These are phyloP conservation scores for Fusarium verticillioides DNA, from an alignment of 2,329 filamentous ascomycete genomes.

Conservation along the genomic window DNA sequence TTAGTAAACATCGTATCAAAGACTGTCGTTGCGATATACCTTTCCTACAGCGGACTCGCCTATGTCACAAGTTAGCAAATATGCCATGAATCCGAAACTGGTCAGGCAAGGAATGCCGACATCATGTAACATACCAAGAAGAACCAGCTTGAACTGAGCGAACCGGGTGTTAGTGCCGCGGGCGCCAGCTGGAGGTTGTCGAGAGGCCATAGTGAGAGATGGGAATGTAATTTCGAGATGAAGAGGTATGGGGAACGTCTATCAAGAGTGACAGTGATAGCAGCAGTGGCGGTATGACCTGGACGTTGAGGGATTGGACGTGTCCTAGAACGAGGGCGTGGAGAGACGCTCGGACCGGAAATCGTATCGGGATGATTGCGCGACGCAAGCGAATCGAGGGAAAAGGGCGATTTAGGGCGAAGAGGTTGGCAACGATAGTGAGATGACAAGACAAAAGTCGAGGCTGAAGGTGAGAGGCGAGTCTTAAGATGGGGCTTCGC, in stretches of 20 bases:
- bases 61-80: conserved; percentile 59
- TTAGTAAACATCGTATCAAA: conserved; percentile 32
- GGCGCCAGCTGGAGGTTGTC: conserved; percentile 73
- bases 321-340: conserved; percentile 43
- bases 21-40: conserved; percentile 63
- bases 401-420: conserved; percentile 16
- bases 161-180: conserved; percentile 83
- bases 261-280: conserved; percentile 15
- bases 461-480: conserved; percentile 40
- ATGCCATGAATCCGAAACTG: conserved; percentile 17
- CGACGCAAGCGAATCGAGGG: conserved; percentile 15
- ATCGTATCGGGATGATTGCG: conserved; percentile 26
- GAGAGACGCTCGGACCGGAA: conserved; percentile 31
- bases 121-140: conserved; percentile 77
- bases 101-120: conserved; percentile 11
- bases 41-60: conserved; percentile 99
- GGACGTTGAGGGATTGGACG: conserved; percentile 41
- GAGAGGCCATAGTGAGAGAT: conserved; percentile 77
- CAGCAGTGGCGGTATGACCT: conserved; percentile 42
- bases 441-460: conserved; percentile 31
- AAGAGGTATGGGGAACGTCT: conserved; percentile 28
- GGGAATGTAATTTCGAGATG: conserved; percentile 43
- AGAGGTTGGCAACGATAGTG: conserved; percentile 7
- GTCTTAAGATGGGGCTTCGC: conserved; percentile 36
- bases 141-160: conserved; percentile 98